Evolutionary conservation across 192 early-diverging fungal species (phyloP), one percentile per base, ranked within the genome.

Genomic region (Gorgonomyces haynaldii): DNA sequence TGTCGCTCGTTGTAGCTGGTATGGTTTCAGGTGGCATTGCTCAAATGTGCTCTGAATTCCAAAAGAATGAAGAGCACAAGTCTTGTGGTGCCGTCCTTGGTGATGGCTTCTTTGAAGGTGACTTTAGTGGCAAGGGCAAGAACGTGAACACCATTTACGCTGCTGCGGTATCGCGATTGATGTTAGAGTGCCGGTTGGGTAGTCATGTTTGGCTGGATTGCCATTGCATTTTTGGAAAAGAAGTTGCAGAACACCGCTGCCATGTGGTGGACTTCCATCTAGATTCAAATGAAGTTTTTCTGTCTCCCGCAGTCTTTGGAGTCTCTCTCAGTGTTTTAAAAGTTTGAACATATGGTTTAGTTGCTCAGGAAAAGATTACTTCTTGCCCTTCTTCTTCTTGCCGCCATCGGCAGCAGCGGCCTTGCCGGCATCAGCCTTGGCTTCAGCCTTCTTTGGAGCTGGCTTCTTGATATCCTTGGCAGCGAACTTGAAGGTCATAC

Each of bases 401-500:
- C 22, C 45, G 16, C 22, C 46, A 38, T 22, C 46, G 27, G 46
- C 24, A 20, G 30, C 35, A 40, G 39, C 39, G 15, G 23, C 46
- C 3, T 31, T 32, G 35, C 10, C 46, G 35, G 31, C 46, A 48
- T 42, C 37, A 31, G 60, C 39, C 64, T 67, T 62, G n/a, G n/a
- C n/a, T n/a, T n/a, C n/a, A 40, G 60, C 72, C 63, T 71, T 82
- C 69, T 90, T 81, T 78, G 46, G 46, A 3, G 17, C 24, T 35
- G 46, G 46, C 46, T 48, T 48, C 31, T 48, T 48, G 46, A 48
- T 48, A 25, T 48, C 46, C 16, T 31, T 25, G 15, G 46, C 22
- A 19, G 85, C 83, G 81, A 89, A 90, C 67, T 92, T 81, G 69
- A 91, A 94, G 62, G 93, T 97, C 57, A 94, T 71, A 57, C 86